Conservation (phyloP, 2,329 filamentous ascomycete species). For the Calonectria fujianensis region DNA sequence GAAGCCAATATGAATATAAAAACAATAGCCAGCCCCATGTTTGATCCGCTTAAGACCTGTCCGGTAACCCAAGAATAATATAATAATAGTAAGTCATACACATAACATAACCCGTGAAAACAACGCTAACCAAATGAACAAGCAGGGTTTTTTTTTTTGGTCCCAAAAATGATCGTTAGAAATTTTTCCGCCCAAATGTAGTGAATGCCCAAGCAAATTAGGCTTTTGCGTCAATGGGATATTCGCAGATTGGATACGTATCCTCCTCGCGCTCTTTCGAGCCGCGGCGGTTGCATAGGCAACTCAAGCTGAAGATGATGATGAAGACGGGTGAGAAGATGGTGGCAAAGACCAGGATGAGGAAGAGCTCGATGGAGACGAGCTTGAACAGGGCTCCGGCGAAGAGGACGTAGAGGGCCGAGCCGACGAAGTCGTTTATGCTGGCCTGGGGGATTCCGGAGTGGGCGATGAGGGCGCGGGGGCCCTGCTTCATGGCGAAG, state of each 20-base stretch:
- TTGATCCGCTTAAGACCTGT: slow-evolving; percentile 12
- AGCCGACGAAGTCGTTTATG: slow-evolving; percentile 38
- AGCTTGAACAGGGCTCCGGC: slow-evolving; percentile 43
- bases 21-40: slow-evolving; percentile 18
- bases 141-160: slow-evolving; percentile 7
- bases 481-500: slow-evolving; percentile 43
- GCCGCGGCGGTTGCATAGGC: slow-evolving; percentile 16
- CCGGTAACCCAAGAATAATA: slow-evolving; percentile 28
- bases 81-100: slow-evolving; percentile 21
- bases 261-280: slow-evolving; percentile 10
- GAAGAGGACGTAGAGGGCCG: slow-evolving; percentile 40
- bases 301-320: slow-evolving; percentile 31
- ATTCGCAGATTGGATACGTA: slow-evolving; percentile 32
- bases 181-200: neutral
- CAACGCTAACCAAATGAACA: slow-evolving; percentile 8
- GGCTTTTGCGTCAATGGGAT: slow-evolving; percentile 18
- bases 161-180: slow-evolving; percentile 9
- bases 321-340: slow-evolving; percentile 36
- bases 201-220: neutral
- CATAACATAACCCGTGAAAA: slow-evolving; percentile 20
- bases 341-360: slow-evolving; percentile 37
- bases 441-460: slow-evolving; percentile 40
- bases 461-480: slow-evolving; percentile 39
- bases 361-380: slow-evolving; percentile 42
- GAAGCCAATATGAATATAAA: neutral